phyloP scores from a whole-genome alignment of 176 grass and related monocot genomes.

The Dactylis glomerata region DNA sequence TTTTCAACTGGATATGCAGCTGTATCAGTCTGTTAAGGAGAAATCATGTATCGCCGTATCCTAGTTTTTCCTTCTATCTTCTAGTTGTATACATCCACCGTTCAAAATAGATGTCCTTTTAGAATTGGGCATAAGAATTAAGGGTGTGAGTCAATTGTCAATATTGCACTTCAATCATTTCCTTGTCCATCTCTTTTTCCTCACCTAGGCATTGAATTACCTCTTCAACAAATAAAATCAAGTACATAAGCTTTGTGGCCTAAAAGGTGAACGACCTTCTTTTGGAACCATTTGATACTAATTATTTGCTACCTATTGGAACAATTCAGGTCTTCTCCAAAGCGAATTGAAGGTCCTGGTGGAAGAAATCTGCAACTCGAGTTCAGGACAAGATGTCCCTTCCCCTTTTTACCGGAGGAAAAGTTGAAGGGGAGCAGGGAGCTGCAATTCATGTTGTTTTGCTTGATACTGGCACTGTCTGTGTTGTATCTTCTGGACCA shows the following conservation, averaged over 20 bases:
- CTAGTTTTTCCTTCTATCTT: neutral
- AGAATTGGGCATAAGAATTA: neutral
- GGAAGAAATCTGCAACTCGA: slow-evolving; percentile 64
- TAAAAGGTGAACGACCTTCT: slow-evolving; percentile 2
- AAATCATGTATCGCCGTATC: neutral
- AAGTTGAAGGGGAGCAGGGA: slow-evolving; percentile 73
- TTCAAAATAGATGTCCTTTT: neutral
- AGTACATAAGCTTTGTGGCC: neutral
- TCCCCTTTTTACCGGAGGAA: slow-evolving; percentile 61
- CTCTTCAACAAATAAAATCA: neutral
- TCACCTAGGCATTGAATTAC: neutral
- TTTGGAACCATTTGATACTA: neutral
- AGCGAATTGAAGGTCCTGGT: slow-evolving; percentile 61
- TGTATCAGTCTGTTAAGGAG: neutral
- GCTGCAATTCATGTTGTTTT: slow-evolving; percentile 70
- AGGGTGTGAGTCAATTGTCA: neutral
- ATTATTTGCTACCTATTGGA: neutral
- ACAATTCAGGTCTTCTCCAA: slow-evolving; percentile 47
- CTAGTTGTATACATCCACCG: neutral
- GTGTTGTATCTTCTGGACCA: slow-evolving; percentile 58
- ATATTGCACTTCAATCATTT: neutral
- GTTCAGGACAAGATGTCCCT: slow-evolving; percentile 58
- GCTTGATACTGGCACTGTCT: slow-evolving; percentile 41
- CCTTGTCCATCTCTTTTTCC: neutral
- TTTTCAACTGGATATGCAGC: neutral